Evolutionary conservation across 805 yeast genomes (phyloP), one percentile per base, ranked within the genome.

Genomic region (Nakazawaea ernobii): DNA sequence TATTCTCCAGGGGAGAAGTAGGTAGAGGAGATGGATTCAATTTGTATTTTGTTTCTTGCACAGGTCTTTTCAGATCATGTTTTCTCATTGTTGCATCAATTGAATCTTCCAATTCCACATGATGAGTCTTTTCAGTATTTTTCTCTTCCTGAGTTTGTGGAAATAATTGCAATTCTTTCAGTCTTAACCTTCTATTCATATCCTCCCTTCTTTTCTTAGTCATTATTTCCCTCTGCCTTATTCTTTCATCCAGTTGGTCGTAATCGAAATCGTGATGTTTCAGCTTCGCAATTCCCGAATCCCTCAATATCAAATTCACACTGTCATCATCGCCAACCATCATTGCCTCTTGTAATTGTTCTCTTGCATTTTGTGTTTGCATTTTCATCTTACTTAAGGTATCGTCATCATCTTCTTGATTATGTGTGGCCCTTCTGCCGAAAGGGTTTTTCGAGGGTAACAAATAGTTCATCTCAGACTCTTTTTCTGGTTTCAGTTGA

Each of bases 21-120:
- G 49, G 49, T n/a, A 46, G 37, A 10, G 49, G 49, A 4, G 49
- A 46, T 11, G 49, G 45, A 14, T n/a, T 27, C 28, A 41, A 46
- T 8, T 10, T n/a, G 14, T 13, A 17, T 15, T 24, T 24, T 11
- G 27, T 26, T 27, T 27, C 17, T 14, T 35, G 41, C 3, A 13
- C 32, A 33, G 36, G 17, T 33, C 9, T 33, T 13, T 13, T 13
- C 11, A 4, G 36, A 10, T 15, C 8, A 13, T 35, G 42, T 24
- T 37, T 46, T 30, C 49, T 35, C 45, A 37, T 36, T 4, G 39
- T 27, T 4, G 49, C 49, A 36, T 46, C 49, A n/a, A 46, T 46
- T 2, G 45, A 41, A 4, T 39, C 36, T 7, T 32, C 45, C 7
- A 8, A 8, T 15, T 36, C 35, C 13, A n/a, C 14, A 17, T 20